These are phyloP conservation scores for Fusarium sp. DNA, from an alignment of 2,329 filamentous ascomycete species.

Conservation along the genomic window DNA sequence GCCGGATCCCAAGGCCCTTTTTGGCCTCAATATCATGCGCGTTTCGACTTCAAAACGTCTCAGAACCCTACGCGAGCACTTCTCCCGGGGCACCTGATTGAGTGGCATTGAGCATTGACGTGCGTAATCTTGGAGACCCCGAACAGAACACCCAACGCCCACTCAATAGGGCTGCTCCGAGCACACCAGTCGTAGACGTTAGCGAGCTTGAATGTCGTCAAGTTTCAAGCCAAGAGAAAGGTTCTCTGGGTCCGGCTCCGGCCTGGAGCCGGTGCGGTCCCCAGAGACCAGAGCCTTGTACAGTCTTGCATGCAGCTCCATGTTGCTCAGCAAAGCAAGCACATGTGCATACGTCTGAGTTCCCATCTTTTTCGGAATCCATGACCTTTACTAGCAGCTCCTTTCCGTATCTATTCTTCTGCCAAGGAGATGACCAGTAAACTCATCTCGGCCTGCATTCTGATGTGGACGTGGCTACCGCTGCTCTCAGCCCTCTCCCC, in stretches of 20 bases:
- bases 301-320: slow-evolving; percentile 26
- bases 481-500: slow-evolving; percentile 38
- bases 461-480: slow-evolving; percentile 38
- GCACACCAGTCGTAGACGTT: slow-evolving; percentile 32
- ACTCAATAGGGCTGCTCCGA: slow-evolving; percentile 45
- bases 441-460: slow-evolving; percentile 46
- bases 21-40: slow-evolving; percentile 40
- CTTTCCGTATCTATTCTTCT: slow-evolving; percentile 24
- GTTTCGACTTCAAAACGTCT: slow-evolving; percentile 40
- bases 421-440: slow-evolving; percentile 38
- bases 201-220: slow-evolving; percentile 14
- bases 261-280: slow-evolving; percentile 25
- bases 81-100: slow-evolving; percentile 27
- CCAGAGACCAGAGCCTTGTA: slow-evolving; percentile 31
- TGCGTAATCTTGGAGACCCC: slow-evolving; percentile 48
- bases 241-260: slow-evolving; percentile 23
- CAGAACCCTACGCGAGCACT: slow-evolving; percentile 35
- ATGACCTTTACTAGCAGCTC: slow-evolving; percentile 41
- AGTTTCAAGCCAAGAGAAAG: slow-evolving; percentile 25
- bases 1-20: slow-evolving; percentile 28
- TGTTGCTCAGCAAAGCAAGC: slow-evolving; percentile 25
- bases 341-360: slow-evolving; percentile 28
- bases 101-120: slow-evolving; percentile 47
- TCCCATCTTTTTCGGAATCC: slow-evolving; percentile 34
- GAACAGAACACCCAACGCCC: slow-evolving; percentile 22